Percentiles rank a stretch among this genome's conserved stretches.
Evolutionary conservation across 805 yeast species (phyloP).

Genomic region (Metschnikowia lachancei): DNA sequence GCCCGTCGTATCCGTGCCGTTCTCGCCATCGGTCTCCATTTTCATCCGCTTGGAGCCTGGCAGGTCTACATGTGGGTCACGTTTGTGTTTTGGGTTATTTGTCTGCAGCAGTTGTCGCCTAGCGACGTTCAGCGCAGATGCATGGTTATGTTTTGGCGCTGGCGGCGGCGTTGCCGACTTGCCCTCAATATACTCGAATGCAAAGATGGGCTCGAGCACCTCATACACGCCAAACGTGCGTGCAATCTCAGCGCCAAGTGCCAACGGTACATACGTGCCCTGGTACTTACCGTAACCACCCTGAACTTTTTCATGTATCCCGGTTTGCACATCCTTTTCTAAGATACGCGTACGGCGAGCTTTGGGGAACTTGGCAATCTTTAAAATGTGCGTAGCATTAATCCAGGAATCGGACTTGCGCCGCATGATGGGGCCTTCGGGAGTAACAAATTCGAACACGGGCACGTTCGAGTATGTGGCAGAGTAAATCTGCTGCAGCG

Average conservation of each 20-base stretch:
- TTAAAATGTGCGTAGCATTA: constrained; percentile 70
- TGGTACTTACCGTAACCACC: constrained; percentile 75
- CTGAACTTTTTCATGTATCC: constrained; percentile 67
- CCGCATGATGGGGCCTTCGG: constrained; percentile 70
- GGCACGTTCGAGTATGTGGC: constrained; percentile 79
- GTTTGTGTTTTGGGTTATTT: constrained; percentile 7
- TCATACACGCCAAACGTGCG: constrained; percentile 44
- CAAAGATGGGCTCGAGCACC: constrained; percentile 62
- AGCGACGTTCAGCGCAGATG: constrained; percentile 43
- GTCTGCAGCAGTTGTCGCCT: constrained; percentile 22
- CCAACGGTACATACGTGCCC: constrained; percentile 46
- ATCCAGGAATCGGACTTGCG: constrained; percentile 61
- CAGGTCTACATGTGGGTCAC: not conserved
- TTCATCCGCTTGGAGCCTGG: constrained; percentile 16
- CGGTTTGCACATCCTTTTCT: constrained; percentile 61
- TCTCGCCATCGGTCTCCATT: not conserved
- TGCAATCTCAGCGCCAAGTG: constrained; percentile 41
- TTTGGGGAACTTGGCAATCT: constrained; percentile 65
- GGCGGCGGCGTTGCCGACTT: constrained; percentile 45
- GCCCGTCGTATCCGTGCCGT: not conserved
- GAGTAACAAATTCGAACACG: constrained; percentile 59
- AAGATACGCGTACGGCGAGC: constrained; percentile 60
- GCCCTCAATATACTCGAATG: constrained; percentile 49
- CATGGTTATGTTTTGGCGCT: constrained; percentile 47
- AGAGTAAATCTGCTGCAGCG: constrained; percentile 47